Evolutionary conservation across 352 stramenopile species (phyloP).

Genomic region (Globisporangium paroecandrum): DNA sequence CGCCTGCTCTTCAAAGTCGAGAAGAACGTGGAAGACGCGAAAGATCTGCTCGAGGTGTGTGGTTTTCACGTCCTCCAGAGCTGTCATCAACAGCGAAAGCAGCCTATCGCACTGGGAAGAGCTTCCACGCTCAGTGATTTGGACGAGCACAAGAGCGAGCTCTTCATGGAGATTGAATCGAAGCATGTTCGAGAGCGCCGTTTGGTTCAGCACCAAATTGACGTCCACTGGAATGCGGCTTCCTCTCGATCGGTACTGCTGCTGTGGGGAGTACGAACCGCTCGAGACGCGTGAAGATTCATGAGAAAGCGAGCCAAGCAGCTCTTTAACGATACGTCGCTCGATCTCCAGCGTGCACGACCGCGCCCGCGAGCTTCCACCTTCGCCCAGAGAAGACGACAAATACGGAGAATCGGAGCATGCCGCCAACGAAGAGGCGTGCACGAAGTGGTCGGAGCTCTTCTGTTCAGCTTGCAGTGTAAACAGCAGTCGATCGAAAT

Average conservation of each 20-base stretch:
- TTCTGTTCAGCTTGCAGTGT: conserved; percentile 28
- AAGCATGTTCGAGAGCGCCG: conserved; percentile 44
- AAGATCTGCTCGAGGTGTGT: conserved; percentile 43
- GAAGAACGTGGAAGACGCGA: conserved; percentile 32
- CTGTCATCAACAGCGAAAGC: conserved; percentile 45
- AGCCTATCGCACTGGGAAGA: conserved; percentile 39
- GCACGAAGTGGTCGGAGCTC: neutral
- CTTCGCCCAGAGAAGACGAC: neutral
- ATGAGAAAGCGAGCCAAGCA: neutral
- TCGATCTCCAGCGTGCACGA: conserved; percentile 28
- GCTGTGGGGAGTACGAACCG: neutral
- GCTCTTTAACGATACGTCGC: conserved; percentile 14
- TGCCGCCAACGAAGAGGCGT: neutral
- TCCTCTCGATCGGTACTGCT: conserved; percentile 1
- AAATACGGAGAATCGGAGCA: neutral
- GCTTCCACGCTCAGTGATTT: conserved; percentile 9
- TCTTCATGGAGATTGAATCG: conserved; percentile 30
- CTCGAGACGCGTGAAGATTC: neutral
- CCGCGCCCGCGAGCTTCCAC: conserved; percentile 5
- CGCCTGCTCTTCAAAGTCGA: conserved; percentile 26
- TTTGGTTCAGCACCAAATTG: conserved; percentile 41
- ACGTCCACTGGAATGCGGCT: conserved; percentile 24
- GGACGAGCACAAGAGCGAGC: conserved; percentile 24
- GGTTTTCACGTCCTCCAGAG: conserved; percentile 66
- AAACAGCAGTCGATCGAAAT: conserved; percentile 51